Percentiles rank a stretch among this genome's conserved stretches.
These are phyloP conservation scores for Strobilomyces confusus DNA, from an alignment of 768 basidiomycete genomes.

Conservation along the genomic window DNA sequence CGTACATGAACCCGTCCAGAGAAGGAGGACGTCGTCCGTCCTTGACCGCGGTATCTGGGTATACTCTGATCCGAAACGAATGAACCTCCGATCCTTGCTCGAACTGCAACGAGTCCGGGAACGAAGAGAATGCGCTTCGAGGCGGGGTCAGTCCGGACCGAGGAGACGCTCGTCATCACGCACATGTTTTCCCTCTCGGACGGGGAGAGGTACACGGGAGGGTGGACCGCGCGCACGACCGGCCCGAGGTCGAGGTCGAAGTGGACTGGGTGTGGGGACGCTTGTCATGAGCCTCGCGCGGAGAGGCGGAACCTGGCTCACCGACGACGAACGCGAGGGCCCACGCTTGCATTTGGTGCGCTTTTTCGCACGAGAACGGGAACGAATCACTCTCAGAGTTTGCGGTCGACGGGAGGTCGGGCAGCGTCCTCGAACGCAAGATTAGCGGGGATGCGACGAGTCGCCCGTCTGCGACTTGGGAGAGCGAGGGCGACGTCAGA, in stretches of 20 bases:
- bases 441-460: conserved; percentile 24
- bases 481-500: conserved; percentile 35
- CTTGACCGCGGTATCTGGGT: conserved; percentile 23
- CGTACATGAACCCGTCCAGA: conserved; percentile 69
- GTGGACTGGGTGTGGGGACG: conserved; percentile 49
- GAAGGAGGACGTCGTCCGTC: conserved; percentile 34
- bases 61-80: conserved; percentile 78
- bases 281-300: background rate
- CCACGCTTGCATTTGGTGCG: conserved; percentile 59
- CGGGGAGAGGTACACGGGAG: conserved; percentile 58
- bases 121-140: conserved; percentile 81
- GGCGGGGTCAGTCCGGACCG: conserved; percentile 5
- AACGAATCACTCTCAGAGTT: conserved; percentile 41
- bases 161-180: background rate
- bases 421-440: conserved; percentile 45
- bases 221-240: conserved; percentile 65
- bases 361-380: conserved; percentile 43
- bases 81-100: conserved; percentile 81
- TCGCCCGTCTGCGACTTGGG: conserved; percentile 22
- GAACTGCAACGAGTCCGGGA: conserved; percentile 85
- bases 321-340: conserved; percentile 64
- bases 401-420: conserved; percentile 34
- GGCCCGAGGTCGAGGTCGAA: conserved; percentile 90
- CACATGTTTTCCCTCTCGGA: conserved; percentile 83
- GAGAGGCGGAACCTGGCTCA: conserved; percentile 26